A percentile compares a stretch with the other conserved stretches of the same genome.
These are phyloP conservation scores for Phytophthora pinifolia DNA, from an alignment of 352 stramenopile genomes.

Conservation along the genomic window DNA sequence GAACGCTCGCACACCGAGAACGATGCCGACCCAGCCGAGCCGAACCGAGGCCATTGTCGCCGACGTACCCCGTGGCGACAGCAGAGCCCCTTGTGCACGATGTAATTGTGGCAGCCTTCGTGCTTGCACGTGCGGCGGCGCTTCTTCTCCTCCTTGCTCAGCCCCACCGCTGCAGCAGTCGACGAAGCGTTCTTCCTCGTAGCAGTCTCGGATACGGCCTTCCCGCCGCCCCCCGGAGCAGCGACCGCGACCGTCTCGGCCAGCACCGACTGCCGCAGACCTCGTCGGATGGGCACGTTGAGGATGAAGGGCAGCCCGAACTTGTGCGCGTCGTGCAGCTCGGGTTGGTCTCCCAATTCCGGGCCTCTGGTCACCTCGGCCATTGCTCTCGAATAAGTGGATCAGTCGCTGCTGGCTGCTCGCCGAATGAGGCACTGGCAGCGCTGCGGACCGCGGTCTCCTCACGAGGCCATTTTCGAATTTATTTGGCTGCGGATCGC, in stretches of 20 bases:
- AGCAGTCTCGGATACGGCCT: not conserved
- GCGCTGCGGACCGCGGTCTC: too few species aligned
- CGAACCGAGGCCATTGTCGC: too few species aligned
- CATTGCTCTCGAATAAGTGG: too few species aligned
- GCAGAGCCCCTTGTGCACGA: slow-evolving; percentile 45
- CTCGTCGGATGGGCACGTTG: slow-evolving; percentile 12
- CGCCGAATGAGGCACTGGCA: too few species aligned
- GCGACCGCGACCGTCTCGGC: slow-evolving; percentile 2
- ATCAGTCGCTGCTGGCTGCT: too few species aligned
- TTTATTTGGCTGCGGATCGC: too few species aligned
- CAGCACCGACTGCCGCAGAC: slow-evolving; percentile 2
- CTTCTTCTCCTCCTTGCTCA: slow-evolving; percentile 41
- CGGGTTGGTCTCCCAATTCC: too few species aligned
- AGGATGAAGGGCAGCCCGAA: slow-evolving; percentile 29
- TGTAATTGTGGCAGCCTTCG: slow-evolving; percentile 51
- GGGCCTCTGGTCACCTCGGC: too few species aligned
- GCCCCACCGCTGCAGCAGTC: not conserved
- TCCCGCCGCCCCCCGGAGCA: not conserved
- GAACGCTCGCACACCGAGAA: slow-evolving; percentile 45
- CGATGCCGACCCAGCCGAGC: slow-evolving; percentile 35
- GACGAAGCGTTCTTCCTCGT: not conserved
- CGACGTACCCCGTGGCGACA: slow-evolving; percentile 39
- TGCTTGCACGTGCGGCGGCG: slow-evolving; percentile 35
- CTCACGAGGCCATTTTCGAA: too few species aligned
- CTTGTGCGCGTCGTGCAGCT: slow-evolving; percentile 13